These are phyloP conservation scores for Fomitopsis betulina DNA, from an alignment of 1,284 basidiomycete species.

Conservation along the genomic window DNA sequence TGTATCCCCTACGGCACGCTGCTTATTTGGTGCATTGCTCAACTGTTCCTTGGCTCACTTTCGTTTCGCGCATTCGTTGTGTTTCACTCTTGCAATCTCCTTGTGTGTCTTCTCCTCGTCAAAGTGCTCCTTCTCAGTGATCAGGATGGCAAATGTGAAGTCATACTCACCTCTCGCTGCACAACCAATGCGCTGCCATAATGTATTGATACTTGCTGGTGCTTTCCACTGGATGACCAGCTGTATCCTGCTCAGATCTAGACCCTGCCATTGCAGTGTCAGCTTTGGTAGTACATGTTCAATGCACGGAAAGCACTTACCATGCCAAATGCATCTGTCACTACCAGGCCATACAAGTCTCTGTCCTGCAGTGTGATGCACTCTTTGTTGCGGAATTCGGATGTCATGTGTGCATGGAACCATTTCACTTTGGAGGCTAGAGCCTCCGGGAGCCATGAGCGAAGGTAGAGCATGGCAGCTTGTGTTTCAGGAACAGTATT, in stretches of 20 bases:
- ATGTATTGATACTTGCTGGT: conserved; percentile 5
- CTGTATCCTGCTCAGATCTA: conserved; percentile 22
- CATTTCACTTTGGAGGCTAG: conserved; percentile 12
- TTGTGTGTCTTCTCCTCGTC: conserved; percentile 3
- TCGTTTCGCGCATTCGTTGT: not conserved
- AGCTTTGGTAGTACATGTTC: too few species aligned
- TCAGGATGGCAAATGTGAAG: conserved; percentile 10
- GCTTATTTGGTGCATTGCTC: not conserved
- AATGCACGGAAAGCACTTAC: conserved; percentile 26
- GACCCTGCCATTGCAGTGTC: conserved; percentile 17
- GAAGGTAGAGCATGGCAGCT: conserved; percentile 8
- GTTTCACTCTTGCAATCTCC: not conserved
- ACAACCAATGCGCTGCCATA: conserved; percentile 18
- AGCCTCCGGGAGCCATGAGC: conserved; percentile 6
- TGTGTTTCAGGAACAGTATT: conserved; percentile 18
- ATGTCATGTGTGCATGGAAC: conserved; percentile 17
- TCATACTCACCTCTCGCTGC: conserved; percentile 7
- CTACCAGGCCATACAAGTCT: conserved; percentile 18
- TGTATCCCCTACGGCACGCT: not conserved
- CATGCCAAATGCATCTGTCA: conserved; percentile 32
- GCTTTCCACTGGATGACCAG: conserved; percentile 22
- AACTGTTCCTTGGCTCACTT: not conserved
- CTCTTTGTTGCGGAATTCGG: conserved; percentile 10
- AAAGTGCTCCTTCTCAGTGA: conserved; percentile 12
- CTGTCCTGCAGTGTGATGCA: conserved; percentile 13